Base-by-base conservation (phyloP, 2,329 filamentous ascomycete species). In the Fusarium penzigii region DNA sequence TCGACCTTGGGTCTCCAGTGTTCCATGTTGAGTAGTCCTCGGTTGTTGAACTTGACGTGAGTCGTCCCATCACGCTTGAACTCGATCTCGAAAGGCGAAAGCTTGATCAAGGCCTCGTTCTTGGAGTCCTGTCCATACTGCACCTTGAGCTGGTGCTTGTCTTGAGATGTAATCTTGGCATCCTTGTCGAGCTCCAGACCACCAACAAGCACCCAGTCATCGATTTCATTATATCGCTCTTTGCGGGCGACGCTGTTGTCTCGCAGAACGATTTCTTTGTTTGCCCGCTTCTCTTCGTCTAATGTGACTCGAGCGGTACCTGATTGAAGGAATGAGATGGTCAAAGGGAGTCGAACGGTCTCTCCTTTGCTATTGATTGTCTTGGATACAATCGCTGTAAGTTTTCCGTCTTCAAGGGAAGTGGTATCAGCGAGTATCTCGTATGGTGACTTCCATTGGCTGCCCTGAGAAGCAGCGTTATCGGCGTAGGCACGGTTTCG, bases 1-100 rank as follows among this genome's bases (percentile, higher is more conserved):
- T 96, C 92, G 14, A 91, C 74, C 80, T 96, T 96, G 41, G 88
- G 81, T 55, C 94, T 81, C 94, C 94, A 99, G 69, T 99, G 94
- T 71, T 99, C 94, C 70, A 97, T 74, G 66, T 97, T 99, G 71
- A 99, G 70, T 57, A 95, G 76, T 1, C 93, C 93, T n/a, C 88
- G 85, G 61, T 92, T 87, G 67, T 99, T 99, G 72, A 99, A 80
- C 67, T 88, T 90, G 71, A 99, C 80, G 55, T 97, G 91, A 0
- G 87, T 87, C 59, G 83, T 78, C 1, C 89, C 92, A 63, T 94
- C 89, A 42, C 92, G 82, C 72, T 88, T 87, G 70, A 99, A 99
- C 44, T 96, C 88, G 48, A 97, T 82, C 38, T 81, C 80, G 59
- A 97, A 95, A 1, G 94, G 94, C 2, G 85, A 80, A 65, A 95